Base-by-base conservation (phyloP, 768 basidiomycete species). In the Coprinopsis cinerea region DNA sequence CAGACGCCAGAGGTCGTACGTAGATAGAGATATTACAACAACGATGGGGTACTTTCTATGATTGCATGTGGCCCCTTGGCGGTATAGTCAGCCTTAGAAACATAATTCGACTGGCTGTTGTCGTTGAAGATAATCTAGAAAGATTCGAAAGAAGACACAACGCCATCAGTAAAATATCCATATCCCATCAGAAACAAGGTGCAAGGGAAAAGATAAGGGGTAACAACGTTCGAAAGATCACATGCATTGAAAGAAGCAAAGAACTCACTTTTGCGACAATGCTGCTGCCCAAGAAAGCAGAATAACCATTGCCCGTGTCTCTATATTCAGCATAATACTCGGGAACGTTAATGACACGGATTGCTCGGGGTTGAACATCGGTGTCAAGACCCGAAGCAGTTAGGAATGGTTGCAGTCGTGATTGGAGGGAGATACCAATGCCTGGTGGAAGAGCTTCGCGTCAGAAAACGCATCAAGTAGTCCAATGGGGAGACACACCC, bases 321-420 rank as follows among this genome's bases (percentile, higher is more conserved):
- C 89, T 74, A 59, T 88, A 96, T 62, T 94, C 91, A 6, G 87
- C 84, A 62, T 92, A 96, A 64, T 93, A 94, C 26, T 94, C 92
- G 0, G 92, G 92, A 6, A 92, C 77, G 28, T 69, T 76, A 44
- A 90, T 61, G 4, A 81, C 71, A 20, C 81, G 77, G 34, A 82
- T 78, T 24, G 68, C 65, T 25, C 81, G 78, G n/a, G 89, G 73
- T 57, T 90, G 89, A 18, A 86, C 69, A 10, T 91, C 87, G 26
- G 79, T 84, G 43, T 75, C 72, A 28, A 86, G 69, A 27, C 91
- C 86, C 2, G 80, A 70, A 46, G 74, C 78, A 43, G 66, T 70
- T 37, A 86, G 67, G 62, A 76, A 89, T 3, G 86, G 70, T 2
- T 79, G 68, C 23, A 92, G 68, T 27, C 87, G 78, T 11, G 85